phyloP scores from a whole-genome alignment of 805 yeast species.

The Sporopachydermia quercuum region DNA sequence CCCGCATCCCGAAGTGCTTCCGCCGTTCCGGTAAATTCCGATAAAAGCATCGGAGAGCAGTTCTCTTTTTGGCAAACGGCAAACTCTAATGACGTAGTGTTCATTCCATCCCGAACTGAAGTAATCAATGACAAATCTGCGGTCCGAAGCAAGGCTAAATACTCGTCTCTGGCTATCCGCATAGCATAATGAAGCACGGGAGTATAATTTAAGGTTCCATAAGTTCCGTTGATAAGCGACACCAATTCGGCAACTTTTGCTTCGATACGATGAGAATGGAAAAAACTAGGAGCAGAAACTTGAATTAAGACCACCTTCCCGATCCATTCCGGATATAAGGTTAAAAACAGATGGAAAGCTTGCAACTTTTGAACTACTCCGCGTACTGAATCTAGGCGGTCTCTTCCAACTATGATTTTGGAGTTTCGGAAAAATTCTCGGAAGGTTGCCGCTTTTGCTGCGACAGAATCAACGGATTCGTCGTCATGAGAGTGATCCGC shows the following conservation, averaged over 20 bases:
- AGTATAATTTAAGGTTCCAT: conserved; percentile 65
- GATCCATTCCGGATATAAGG: conserved; percentile 87
- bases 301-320: conserved; percentile 80
- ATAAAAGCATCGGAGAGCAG: conserved; percentile 63
- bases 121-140: conserved; percentile 88
- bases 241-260: conserved; percentile 74
- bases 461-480: background rate
- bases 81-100: conserved; percentile 86
- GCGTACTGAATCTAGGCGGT: conserved; percentile 77
- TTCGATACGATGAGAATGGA: conserved; percentile 48
- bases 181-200: conserved; percentile 91
- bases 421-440: conserved; percentile 41
- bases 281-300: conserved; percentile 69
- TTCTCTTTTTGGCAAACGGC: conserved; percentile 61
- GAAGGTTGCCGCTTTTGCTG: background rate
- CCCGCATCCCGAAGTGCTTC: conserved; percentile 52
- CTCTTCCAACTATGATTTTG: conserved; percentile 86
- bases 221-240: conserved; percentile 67
- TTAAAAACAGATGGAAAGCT: conserved; percentile 79
- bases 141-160: conserved; percentile 70
- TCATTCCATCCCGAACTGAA: conserved; percentile 90
- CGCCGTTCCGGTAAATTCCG: conserved; percentile 89
- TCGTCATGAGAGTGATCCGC: too few relatives aligned
- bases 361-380: conserved; percentile 89
- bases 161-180: conserved; percentile 78